Base-by-base conservation (phyloP, 805 yeast genomes). In the Yamadazyma scolyti region DNA sequence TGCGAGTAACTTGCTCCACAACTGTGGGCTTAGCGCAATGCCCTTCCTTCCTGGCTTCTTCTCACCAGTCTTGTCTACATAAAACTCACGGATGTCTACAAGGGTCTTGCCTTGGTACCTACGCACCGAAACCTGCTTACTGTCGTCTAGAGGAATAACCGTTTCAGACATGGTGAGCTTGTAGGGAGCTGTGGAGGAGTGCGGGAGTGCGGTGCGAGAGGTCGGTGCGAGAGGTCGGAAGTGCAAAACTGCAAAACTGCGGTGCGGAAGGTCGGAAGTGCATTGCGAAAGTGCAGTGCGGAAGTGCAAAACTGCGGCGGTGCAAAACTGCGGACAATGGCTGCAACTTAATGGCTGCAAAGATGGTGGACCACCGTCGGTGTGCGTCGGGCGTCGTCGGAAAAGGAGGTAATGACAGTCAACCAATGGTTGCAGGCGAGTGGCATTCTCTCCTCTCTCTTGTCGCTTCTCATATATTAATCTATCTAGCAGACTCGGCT, bases 21-120 rank as follows among this genome's bases (percentile, higher is more conserved):
- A 66, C 3, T 69, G 82, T 40, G 63, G 71, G 1, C 80, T 74
- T 16, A 79, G 51, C 1, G 84, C 65, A 13, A 79, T 75, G 0
- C 85, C 84, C 57, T 89, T 89, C 49, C 77, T 81, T 1, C 95
- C 95, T 0, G 97, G 97, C 37, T 70, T 70, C 61, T 71, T 66
- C 38, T 77, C 80, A 5, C 81, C 81, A 29, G 77, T 75, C 36
- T 56, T 60, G 43, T 61, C 68, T 10, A 49, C 29, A 54, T 86
- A 89, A 59, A 67, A 87, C 52, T 89, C 96, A 36, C 97, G 72
- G 31, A 89, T 83, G 47, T 89, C 96, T 9, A 90, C 76, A 42
- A 88, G 60, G 20, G 73, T 73, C 34, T 64, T 61, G 30, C 79
- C 78, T 33, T 82, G 79, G 65, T 77, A 89, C 43, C 72, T 73